Evolutionary conservation across 768 basidiomycete genomes (phyloP), one percentile per base, ranked within the genome.

Genomic region (Rhodocollybia butyracea): DNA sequence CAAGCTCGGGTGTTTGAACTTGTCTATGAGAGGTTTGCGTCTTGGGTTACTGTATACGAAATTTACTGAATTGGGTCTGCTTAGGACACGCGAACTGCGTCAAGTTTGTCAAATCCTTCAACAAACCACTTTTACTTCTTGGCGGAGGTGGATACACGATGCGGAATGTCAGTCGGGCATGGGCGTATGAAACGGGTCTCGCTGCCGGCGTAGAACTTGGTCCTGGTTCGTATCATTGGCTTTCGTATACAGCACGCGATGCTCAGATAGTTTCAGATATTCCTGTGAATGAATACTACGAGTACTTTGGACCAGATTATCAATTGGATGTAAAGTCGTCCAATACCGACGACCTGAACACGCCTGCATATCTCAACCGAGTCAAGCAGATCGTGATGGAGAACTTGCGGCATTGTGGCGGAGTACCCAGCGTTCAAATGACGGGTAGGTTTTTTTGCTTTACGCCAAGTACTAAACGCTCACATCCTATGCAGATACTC

Each of bases 61-160:
- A 3, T 24, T 29, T 8, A 29, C 24, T 45, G 13, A 45, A 30
- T 45, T 22, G 26, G 43, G 24, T 27, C 36, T n/a, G n/a, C n/a
- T 7, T 56, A 88, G 95, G 97, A 6, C 97, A 99, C 66, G 97
- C 97, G 2, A 93, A 95, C 65, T 99, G 97, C 61, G 96, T 98
- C 38, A 88, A 88, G 64, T 98, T 96, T 68, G 91, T 99, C 51
- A 97, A 98, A 68, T 93, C 91, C 0, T 97, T 98, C 73, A 89
- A 91, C 66, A 88, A 92, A 46, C 97, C 97, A 2, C 70, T 98
- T n/a, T 75, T 99, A 11, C 77, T 99, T 19, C 84, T 99, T 24
- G 97, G 97, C 13, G 97, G 97, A 26, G 97, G 97, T 10, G 97
- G 97, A 0, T 99, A 99, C 70, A 99, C 97, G 3, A 96, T 99